Evolutionary conservation across 169 alveolate species (phyloP), one percentile per base, ranked within the genome.

Genomic region (Cardiosporidium cionae): DNA sequence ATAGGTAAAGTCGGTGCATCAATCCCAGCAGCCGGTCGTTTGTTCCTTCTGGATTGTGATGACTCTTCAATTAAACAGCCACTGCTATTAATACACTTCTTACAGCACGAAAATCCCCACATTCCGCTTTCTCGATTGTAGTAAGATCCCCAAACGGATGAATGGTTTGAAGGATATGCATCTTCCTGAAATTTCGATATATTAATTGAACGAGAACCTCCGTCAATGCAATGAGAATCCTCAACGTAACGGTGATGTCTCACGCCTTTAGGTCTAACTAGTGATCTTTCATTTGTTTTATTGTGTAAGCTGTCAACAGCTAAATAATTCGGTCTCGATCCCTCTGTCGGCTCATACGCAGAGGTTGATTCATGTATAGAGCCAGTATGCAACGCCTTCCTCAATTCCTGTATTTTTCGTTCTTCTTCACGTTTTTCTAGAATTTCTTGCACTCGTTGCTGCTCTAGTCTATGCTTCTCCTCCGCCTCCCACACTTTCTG

Each of bases 401-500:
- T 93, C 74, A 96, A 82, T 69, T 89, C 94, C 76, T 93, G 94
- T 32, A 94, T 87, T 72, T 92, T 94, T 72, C 87, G 85, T 82
- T 96, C 98, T 83, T 95, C 97, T 76, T 92, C 95, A 64, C 97
- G 91, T 79, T 92, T 93, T 87, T 95, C 96, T 33, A 86, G 80
- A 77, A 91, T 90, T 84, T 93, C 98, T 72, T 89, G 86, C 76
- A 91, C 94, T 79, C 91, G 88, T 80, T 87, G 85, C 70, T 91
- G 92, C 67, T 87, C 93, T 34, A 90, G 95, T 78, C 88, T 86
- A 79, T 89, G 94, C 72, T 93, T 93, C 83, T 95, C 94, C 77
- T 95, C 99, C 25, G 98, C 98, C 32, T 91, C 84, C 99, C 99
- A 95, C 16, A 94, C 98, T 78, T 92, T 91, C 74, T 94, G 98